These are phyloP conservation scores for Botrytis sinoallii DNA, from an alignment of 2,329 filamentous ascomycete species.

Conservation along the genomic window DNA sequence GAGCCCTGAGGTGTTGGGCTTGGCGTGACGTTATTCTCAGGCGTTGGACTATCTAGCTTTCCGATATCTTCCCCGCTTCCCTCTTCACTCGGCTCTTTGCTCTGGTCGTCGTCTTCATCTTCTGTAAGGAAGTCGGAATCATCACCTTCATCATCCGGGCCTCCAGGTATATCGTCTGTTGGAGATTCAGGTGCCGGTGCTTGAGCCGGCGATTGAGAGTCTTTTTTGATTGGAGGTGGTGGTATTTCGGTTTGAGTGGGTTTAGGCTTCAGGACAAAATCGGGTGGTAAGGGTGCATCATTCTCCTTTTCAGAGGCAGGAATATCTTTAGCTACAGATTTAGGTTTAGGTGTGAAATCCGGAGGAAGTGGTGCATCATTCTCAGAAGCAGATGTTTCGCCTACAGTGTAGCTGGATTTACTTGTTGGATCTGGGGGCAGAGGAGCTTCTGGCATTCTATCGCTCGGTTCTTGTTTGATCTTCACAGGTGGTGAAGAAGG, in stretches of 20 bases:
- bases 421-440: constrained; percentile 45
- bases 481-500: constrained; percentile 24
- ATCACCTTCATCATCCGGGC: constrained; percentile 36
- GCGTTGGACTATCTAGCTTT: constrained; percentile 58
- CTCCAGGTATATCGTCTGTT: constrained; percentile 33
- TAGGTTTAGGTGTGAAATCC: constrained; percentile 36
- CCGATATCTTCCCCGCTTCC: constrained; percentile 63
- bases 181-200: constrained; percentile 29
- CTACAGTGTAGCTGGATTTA: constrained; percentile 36
- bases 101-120: constrained; percentile 43
- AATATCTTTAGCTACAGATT: constrained; percentile 3
- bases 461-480: constrained; percentile 33
- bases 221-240: constrained; percentile 7
- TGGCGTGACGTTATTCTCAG: constrained; percentile 46
- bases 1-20: constrained; percentile 57
- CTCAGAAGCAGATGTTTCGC: constrained; percentile 43
- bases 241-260: constrained; percentile 19
- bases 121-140: constrained; percentile 34
- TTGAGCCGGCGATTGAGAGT: constrained; percentile 22
- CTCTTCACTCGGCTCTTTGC: constrained; percentile 47
- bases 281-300: constrained; percentile 44
- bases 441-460: constrained; percentile 39
- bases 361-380: constrained; percentile 44
- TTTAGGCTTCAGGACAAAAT: constrained; percentile 33
- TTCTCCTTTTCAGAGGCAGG: constrained; percentile 30